Percentiles rank a stretch among this genome's conserved stretches.
phyloP scores from a whole-genome alignment of 345 rosid species.

The Gossypium mustelinum region DNA sequence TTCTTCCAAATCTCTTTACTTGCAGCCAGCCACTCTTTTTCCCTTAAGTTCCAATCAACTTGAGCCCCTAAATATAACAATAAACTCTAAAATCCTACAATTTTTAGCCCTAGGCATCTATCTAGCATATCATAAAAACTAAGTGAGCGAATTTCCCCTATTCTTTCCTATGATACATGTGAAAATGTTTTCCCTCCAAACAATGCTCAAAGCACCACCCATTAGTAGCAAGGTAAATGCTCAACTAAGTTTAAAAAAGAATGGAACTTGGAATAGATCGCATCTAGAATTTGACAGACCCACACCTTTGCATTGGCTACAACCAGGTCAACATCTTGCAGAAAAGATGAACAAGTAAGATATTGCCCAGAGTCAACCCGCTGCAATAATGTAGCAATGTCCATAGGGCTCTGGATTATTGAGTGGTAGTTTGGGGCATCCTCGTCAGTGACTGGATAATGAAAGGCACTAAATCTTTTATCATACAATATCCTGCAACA shows the following conservation, averaged over 20 bases:
- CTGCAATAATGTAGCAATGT: slow-evolving; percentile 80
- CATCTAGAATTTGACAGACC: background rate
- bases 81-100: background rate
- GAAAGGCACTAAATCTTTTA: slow-evolving; percentile 87
- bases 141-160: background rate
- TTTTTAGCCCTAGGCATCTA: background rate
- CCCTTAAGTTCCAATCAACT: background rate
- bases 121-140: background rate
- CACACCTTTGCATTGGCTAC: slow-evolving; percentile 87
- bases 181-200: background rate
- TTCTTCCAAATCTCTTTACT: background rate
- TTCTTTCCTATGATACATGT: background rate
- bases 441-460: slow-evolving; percentile 88
- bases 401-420: slow-evolving; percentile 93
- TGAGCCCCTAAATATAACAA: background rate
- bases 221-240: background rate
- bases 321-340: slow-evolving; percentile 89
- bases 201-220: background rate
- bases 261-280: background rate
- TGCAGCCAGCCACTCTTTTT: background rate
- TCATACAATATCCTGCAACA: slow-evolving; percentile 75
- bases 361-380: slow-evolving; percentile 87
- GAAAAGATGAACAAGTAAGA: slow-evolving; percentile 73
- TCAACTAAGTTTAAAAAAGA: background rate
- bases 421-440: slow-evolving; percentile 94